Base-by-base conservation (phyloP, 305 asterid genomes). In the Fraxinus angustifolia region DNA sequence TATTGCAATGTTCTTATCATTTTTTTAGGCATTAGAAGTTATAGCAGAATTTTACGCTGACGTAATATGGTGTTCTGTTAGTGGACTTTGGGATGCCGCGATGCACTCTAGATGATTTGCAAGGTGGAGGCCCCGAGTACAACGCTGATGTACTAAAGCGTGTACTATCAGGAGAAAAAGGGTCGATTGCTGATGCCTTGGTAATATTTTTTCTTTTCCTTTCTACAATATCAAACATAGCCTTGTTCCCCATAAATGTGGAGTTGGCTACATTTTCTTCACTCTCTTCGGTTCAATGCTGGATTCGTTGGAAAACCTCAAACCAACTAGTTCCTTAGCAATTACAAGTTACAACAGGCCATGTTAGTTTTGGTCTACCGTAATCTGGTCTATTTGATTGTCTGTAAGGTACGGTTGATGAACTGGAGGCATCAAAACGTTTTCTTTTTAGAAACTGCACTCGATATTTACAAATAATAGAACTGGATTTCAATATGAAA, bases 31-130 rank as follows among this genome's bases (percentile, higher is more conserved):
- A 11, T 58, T 12, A 14, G 28, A 34, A 60, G 67, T 1, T 11
- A 38, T 8, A 45, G 16, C 42, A 73, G 35, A 38, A 70, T 16
- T 65, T 31, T 75, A 75, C 23, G 53, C 65, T 83, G 70, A 77
- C 78, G 62, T 19, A 42, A 8, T 21, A 28, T 30, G 17, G 8
- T 85, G 34, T 23, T 48, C 40, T 82, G 56, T 73, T 48, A 96
- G 99, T 91, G 91, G 95, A 96, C 76, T 94, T 92, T 78, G 98
- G 98, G 72, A 94, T 96, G 84, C 98, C 93, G 8, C 94, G 98
- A 4, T 96, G 99, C 92, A 92, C 94, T 38, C 72, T 96, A 79
- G 97, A 90, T 5, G 90, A 88, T 76, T 75, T 96, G 85, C 89
- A 90, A 77, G 98, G 99, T 28, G 97, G 97, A 84, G 96, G 83